Evolutionary conservation across 805 yeast genomes (phyloP).

Genomic region (Pichia cabralensis): DNA sequence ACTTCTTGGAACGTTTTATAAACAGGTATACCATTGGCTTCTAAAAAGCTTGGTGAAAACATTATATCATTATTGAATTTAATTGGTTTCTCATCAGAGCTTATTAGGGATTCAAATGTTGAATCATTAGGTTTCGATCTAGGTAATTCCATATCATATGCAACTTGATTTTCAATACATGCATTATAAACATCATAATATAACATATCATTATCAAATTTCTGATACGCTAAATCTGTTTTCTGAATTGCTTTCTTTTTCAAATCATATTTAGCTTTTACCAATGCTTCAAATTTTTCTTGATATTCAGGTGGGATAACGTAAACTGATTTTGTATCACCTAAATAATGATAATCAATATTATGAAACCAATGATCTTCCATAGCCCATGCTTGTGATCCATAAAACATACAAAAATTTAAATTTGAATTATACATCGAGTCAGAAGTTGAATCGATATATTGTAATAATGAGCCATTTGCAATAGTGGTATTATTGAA

Average conservation of each 20-base stretch:
- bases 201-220: slow-evolving; percentile 6
- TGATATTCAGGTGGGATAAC: slow-evolving; percentile 49
- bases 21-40: slow-evolving; percentile 37
- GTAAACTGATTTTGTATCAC: slow-evolving; percentile 50
- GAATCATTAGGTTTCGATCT: slow-evolving; percentile 26
- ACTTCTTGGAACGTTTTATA: slow-evolving; percentile 44
- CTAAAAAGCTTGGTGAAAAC: slow-evolving; percentile 40
- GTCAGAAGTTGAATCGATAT: slow-evolving; percentile 34
- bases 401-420: slow-evolving; percentile 42
- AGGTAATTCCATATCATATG: slow-evolving; percentile 6
- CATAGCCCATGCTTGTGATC: slow-evolving; percentile 45
- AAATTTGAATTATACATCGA: slow-evolving; percentile 34
- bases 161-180: slow-evolving; percentile 18
- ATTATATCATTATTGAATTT: slow-evolving; percentile 34
- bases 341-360: slow-evolving; percentile 45
- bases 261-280: slow-evolving; percentile 10
- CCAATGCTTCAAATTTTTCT: slow-evolving; percentile 38
- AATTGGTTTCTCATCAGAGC: slow-evolving; percentile 9
- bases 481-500: slow-evolving; percentile 42
- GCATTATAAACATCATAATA: slow-evolving; percentile 14
- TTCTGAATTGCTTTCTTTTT: slow-evolving; percentile 7
- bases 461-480: slow-evolving; percentile 40
- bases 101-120: slow-evolving; percentile 20
- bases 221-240: slow-evolving; percentile 1
- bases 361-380: slow-evolving; percentile 53